These are phyloP conservation scores for Citeromyces siamensis DNA, from an alignment of 1,139 yeast genomes.

Conservation along the genomic window DNA sequence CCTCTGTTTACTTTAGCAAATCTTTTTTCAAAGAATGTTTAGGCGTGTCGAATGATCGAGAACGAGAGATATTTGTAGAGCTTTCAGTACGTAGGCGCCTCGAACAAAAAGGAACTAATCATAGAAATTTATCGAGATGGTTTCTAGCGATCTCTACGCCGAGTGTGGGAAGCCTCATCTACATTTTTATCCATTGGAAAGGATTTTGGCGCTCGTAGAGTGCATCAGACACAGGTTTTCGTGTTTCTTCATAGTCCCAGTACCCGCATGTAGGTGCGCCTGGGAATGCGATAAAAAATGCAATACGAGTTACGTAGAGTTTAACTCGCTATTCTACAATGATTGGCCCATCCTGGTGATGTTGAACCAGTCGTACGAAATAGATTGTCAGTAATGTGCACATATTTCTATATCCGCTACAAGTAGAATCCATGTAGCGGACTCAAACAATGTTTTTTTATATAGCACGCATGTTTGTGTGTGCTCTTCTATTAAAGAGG, in stretches of 20 bases:
- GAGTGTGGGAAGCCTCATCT: not conserved
- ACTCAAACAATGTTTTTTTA: conserved; percentile 29
- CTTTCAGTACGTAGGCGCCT: not conserved
- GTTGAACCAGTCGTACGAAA: not conserved
- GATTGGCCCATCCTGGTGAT: conserved; percentile 1
- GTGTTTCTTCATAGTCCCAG: not conserved
- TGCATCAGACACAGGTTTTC: not conserved
- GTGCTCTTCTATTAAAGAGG: not conserved
- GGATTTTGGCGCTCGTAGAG: not conserved
- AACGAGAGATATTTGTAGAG: not conserved
- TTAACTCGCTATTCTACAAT: not conserved
- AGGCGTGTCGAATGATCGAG: not conserved
- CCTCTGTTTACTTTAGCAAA: not conserved
- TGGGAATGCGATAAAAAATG: not conserved
- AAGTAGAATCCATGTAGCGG: conserved; percentile 26
- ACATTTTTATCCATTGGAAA: not conserved
- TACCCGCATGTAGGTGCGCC: not conserved
- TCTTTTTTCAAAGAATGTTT: not conserved
- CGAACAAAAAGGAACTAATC: not conserved
- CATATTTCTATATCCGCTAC: conserved; percentile 43
- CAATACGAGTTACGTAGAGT: not conserved
- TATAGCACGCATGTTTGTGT: conserved; percentile 7
- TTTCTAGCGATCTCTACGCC: not conserved
- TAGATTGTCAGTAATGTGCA: conserved; percentile 21
- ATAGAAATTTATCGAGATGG: not conserved